Conservation (phyloP, 83 land plant species). For the Picea abies region DNA sequence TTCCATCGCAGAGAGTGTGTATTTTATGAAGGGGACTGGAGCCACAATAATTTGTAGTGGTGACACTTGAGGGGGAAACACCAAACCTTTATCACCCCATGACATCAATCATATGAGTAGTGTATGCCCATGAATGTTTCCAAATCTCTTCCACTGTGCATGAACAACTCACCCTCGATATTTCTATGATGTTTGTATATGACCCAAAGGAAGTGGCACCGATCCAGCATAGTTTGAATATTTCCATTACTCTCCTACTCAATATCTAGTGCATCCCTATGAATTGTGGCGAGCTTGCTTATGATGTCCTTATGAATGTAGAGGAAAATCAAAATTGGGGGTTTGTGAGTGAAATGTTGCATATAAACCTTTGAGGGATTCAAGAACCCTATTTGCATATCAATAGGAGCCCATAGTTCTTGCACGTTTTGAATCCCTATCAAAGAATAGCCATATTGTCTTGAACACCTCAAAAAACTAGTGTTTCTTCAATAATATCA, state of each 20-base stretch:
- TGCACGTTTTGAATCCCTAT: too few relatives aligned
- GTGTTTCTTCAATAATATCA: too few relatives aligned
- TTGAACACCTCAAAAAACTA: too few relatives aligned
- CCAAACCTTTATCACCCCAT: slow-evolving; percentile 98
- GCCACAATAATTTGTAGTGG: slow-evolving; percentile 84
- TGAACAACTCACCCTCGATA: too few relatives aligned
- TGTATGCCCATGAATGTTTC: too few relatives aligned
- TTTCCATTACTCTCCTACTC: slow-evolving; percentile 47
- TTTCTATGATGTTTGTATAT: slow-evolving; percentile 1
- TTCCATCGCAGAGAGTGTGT: not conserved
- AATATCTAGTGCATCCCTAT: slow-evolving; percentile 60
- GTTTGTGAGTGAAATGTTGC: slow-evolving; percentile 33
- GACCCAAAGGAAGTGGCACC: slow-evolving; percentile 58
- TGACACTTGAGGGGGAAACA: slow-evolving; percentile 93
- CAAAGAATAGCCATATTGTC: too few relatives aligned
- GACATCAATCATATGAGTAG: slow-evolving; percentile 69
- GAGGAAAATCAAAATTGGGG: too few relatives aligned
- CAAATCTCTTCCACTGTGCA: too few relatives aligned
- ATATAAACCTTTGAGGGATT: not conserved
- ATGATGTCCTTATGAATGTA: slow-evolving; percentile 91
- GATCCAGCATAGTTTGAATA: slow-evolving; percentile 44
- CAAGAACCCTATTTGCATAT: too few relatives aligned
- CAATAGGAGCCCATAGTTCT: too few relatives aligned
- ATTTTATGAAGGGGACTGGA: slow-evolving; percentile 91
- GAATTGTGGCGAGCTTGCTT: slow-evolving; percentile 70